Evolutionary conservation across 306 rosid genomes (phyloP).

Genomic region (Senna siamea): DNA sequence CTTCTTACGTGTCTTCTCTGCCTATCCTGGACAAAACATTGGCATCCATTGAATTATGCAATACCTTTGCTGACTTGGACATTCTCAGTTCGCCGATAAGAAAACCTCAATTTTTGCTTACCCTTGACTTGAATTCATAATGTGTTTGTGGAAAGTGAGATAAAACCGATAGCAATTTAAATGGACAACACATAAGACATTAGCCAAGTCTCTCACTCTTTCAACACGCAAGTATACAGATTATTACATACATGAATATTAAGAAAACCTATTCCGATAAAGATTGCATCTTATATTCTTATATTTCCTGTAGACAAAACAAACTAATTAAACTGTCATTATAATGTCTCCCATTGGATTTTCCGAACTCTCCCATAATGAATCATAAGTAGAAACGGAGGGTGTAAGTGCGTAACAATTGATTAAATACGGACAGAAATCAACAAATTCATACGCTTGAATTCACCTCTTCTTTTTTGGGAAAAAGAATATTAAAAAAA

Average conservation of each 20-base stretch:
- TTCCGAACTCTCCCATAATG: not conserved
- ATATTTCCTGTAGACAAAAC: not conserved
- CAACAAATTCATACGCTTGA: constrained; percentile 15
- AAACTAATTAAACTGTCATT: not conserved
- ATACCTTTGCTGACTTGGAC: not conserved
- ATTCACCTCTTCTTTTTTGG: constrained; percentile 34
- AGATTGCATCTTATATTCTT: not conserved
- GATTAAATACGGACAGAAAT: constrained; percentile 4
- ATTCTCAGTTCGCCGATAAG: not conserved
- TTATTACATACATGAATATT: not conserved
- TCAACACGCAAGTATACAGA: not conserved
- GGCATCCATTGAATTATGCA: not conserved
- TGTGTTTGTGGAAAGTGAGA: constrained; percentile 9
- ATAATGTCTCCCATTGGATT: not conserved
- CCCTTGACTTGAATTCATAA: not conserved
- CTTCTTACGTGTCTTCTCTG: not conserved
- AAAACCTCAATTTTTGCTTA: not conserved
- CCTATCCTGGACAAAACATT: not conserved
- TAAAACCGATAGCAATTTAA: not conserved
- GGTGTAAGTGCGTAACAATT: constrained; percentile 3
- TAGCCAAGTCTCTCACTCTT: not conserved
- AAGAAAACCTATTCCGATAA: not conserved
- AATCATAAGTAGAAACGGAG: not conserved
- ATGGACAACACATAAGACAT: not conserved
- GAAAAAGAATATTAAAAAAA: constrained; percentile 19